These are phyloP conservation scores for Podaxis carcinomalis DNA, from an alignment of 768 basidiomycete species.

Conservation along the genomic window DNA sequence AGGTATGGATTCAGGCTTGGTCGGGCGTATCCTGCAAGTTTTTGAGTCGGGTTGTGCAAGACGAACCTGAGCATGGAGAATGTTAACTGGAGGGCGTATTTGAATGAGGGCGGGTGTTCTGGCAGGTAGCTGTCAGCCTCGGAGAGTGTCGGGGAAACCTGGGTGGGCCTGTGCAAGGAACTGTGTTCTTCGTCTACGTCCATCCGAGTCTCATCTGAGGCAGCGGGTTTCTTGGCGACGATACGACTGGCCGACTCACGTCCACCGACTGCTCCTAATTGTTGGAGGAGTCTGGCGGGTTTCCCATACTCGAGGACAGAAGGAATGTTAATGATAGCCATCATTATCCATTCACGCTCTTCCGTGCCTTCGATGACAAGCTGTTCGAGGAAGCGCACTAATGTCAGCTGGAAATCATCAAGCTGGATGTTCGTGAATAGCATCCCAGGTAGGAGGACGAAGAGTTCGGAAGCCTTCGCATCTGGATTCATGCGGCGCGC, in stretches of 20 bases:
- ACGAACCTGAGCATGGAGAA: conserved; percentile 74
- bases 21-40: conserved; percentile 50
- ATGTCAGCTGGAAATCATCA: conserved; percentile 81
- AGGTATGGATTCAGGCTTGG: conserved; percentile 81
- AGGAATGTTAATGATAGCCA: conserved; percentile 82
- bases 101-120: conserved; percentile 64
- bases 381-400: conserved; percentile 84
- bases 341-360: conserved; percentile 94
- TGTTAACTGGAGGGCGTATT: conserved; percentile 71
- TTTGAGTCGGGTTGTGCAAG: conserved; percentile 59
- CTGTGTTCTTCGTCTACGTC: conserved; percentile 25
- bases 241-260: conserved; percentile 37
- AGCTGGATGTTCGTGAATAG: conserved; percentile 93
- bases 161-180: conserved; percentile 24
- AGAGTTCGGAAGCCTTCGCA: conserved; percentile 69
- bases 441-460: conserved; percentile 94
- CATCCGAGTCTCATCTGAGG: conserved; percentile 48
- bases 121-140: conserved; percentile 25
- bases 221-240: conserved; percentile 43
- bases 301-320: conserved; percentile 87
- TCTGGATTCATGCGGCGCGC: conserved; percentile 74
- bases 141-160: conserved; percentile 26
- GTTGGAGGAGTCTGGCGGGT: conserved; percentile 63
- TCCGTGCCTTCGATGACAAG: conserved; percentile 77
- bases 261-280: conserved; percentile 47